Percentiles rank a stretch among this genome's conserved stretches.
These are phyloP conservation scores for Dillenia suffruticosa DNA, from an alignment of 164 flowering plant genomes.

Conservation along the genomic window DNA sequence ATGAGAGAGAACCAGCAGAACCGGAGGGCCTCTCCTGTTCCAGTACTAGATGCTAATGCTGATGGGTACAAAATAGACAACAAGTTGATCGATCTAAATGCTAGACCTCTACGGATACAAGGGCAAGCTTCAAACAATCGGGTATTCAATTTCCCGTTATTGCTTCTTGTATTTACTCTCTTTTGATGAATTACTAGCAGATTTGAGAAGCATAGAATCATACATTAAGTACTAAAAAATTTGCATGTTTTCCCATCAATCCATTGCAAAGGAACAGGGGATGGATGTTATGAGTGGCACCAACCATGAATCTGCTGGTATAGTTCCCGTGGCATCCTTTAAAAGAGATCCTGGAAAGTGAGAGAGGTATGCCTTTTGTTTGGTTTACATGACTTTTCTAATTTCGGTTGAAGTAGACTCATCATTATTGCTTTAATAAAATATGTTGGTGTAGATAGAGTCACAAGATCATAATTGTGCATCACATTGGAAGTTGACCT, in stretches of 20 bases:
- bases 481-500: too few species aligned
- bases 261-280: constrained; percentile 22
- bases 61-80: constrained; percentile 39
- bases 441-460: too few species aligned
- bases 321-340: constrained; percentile 49
- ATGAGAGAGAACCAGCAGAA: constrained; percentile 44
- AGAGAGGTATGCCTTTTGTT: constrained; percentile 17
- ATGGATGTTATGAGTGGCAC: constrained; percentile 29
- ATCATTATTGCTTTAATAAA: too few species aligned
- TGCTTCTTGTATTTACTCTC: not conserved
- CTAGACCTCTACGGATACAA: constrained; percentile 48
- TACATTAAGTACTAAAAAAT: not conserved
- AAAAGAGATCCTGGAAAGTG: constrained; percentile 40
- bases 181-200: too few species aligned
- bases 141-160: constrained; percentile 29
- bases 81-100: constrained; percentile 72
- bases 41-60: constrained; percentile 25
- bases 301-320: constrained; percentile 39
- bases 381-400: too few species aligned
- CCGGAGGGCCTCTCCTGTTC: constrained; percentile 32
- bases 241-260: not conserved
- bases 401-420: too few species aligned
- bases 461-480: too few species aligned
- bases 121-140: constrained; percentile 60
- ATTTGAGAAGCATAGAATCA: not conserved